Evolutionary conservation across 345 rosid genomes (phyloP), one percentile per base, ranked within the genome.

Genomic region (Bruguiera sexangula): DNA sequence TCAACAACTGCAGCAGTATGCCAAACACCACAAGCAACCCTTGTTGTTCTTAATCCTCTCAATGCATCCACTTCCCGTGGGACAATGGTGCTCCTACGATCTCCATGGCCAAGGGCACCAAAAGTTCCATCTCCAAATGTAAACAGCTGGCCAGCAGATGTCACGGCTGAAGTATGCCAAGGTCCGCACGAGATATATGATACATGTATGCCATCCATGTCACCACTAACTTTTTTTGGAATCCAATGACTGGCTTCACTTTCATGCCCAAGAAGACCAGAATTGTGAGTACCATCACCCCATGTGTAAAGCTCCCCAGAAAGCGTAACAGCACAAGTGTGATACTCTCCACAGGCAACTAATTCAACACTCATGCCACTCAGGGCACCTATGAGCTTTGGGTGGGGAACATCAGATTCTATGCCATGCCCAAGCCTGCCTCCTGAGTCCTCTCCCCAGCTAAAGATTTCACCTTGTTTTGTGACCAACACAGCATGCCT

Each of bases 51-150:
- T 62, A 84, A 55, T 68, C 90, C 94, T 73, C 55, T 78, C 77
- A 93, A 69, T 43, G 86, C 74, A 75, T 87, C 92, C 63, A 90
- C 97, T 84, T 82, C 89, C 59, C 89, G 86, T 6, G 98, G 98
- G 78, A 89, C 58, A 60, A 39, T 83, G 31, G 83, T 57, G 76
- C 88, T 84, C 39, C 65, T 69, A 64, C 67, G 82, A 81, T 93
- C 88, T 69, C 98, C 97, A 81, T 89, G 97, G 26, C 97, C 98
- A 5, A 93, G 77, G 67, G 90, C 90, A 72, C 97, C 98, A 72
- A 93, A 91, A 43, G 88, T 83, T 69, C 98, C 98, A 77, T 93
- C 98, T 71, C 98, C 98, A 78, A 93, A 91, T 67, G 97, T 93
- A 76, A 91, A 93, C 75, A 93, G 81, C 72, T 81, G 88, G 13